These are phyloP conservation scores for Dipodascus albidus DNA, from an alignment of 805 yeast species.

Conservation along the genomic window DNA sequence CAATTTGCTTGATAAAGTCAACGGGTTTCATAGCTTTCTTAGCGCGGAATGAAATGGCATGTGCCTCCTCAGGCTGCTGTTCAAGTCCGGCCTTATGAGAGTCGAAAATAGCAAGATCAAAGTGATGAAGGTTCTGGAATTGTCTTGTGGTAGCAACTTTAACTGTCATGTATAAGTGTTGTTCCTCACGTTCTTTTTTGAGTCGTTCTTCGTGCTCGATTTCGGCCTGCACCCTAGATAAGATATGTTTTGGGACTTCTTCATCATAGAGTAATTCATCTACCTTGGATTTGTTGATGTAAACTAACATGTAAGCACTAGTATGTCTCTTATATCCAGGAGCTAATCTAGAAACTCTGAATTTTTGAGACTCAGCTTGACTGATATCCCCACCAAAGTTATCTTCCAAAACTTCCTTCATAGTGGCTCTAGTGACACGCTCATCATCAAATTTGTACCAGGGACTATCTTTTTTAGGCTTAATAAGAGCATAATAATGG, in stretches of 20 bases:
- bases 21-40: constrained; percentile 44
- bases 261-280: constrained; percentile 43
- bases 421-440: constrained; percentile 77
- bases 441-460: constrained; percentile 97
- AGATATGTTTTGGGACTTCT: constrained; percentile 59
- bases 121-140: constrained; percentile 53
- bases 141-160: constrained; percentile 43
- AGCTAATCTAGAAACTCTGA: constrained; percentile 30
- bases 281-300: constrained; percentile 55
- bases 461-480: constrained; percentile 53
- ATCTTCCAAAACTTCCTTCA: constrained; percentile 77
- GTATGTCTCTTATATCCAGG: constrained; percentile 66
- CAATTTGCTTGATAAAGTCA: constrained; percentile 40
- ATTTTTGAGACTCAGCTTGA: constrained; percentile 3
- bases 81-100: constrained; percentile 10
- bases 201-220: constrained; percentile 40
- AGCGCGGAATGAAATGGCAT: constrained; percentile 40
- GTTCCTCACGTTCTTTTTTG: constrained; percentile 58
- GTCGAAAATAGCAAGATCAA: constrained; percentile 65
- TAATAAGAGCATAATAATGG: constrained; percentile 90
- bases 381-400: constrained; percentile 73
- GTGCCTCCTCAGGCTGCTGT: constrained; percentile 28
- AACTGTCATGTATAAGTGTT: constrained; percentile 48
- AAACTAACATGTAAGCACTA: constrained; percentile 95
- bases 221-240: constrained; percentile 54